Base-by-base conservation (phyloP, 139 green algal genomes). In the Chlamydomonas asymmetrica region DNA sequence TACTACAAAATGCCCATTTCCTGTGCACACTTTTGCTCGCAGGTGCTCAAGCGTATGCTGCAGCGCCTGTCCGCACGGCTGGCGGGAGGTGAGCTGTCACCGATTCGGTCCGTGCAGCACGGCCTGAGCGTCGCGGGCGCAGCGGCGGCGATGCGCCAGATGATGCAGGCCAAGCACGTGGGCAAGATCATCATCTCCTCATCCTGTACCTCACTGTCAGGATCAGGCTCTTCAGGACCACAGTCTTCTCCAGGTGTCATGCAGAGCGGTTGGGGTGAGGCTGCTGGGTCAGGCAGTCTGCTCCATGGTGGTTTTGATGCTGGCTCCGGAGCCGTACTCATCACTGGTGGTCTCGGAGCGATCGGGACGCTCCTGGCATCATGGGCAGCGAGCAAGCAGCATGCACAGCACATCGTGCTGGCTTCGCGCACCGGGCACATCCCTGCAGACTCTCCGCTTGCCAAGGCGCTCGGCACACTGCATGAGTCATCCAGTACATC, bases 171-270 rank as follows among this genome's bases (percentile, higher is more conserved):
- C 0, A 75, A 79, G 5, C 91, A 96, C 71, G 85, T 95, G 4
- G 92, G 93, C 76, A 97, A 97, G 79, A 81, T 97, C 18, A 90
- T 97, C 6, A 82, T 93, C 16, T 80, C 61, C 54, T n/a, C 20
- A 23, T 31, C 41, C n/a, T 54, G 41, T 23, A 37, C 45, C 5
- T 63, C 40, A 60, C 22, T 34, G 10, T 6, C 71, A 29, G 20
- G 41, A 32, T n/a, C n/a, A n/a, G n/a, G n/a, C n/a, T n/a, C n/a
- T n/a, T n/a, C n/a, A n/a, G n/a, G n/a, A n/a, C n/a, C n/a, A n/a
- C n/a, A n/a, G n/a, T n/a, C n/a, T n/a, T n/a, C n/a, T n/a, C n/a
- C n/a, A n/a, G n/a, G n/a, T n/a, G n/a, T n/a, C n/a, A n/a, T n/a
- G n/a, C n/a, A n/a, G n/a, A n/a, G n/a, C n/a, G n/a, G n/a, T n/a